Evolutionary conservation across 345 rosid genomes (phyloP), one percentile per base, ranked within the genome.

Genomic region (Hibiscus trionum): DNA sequence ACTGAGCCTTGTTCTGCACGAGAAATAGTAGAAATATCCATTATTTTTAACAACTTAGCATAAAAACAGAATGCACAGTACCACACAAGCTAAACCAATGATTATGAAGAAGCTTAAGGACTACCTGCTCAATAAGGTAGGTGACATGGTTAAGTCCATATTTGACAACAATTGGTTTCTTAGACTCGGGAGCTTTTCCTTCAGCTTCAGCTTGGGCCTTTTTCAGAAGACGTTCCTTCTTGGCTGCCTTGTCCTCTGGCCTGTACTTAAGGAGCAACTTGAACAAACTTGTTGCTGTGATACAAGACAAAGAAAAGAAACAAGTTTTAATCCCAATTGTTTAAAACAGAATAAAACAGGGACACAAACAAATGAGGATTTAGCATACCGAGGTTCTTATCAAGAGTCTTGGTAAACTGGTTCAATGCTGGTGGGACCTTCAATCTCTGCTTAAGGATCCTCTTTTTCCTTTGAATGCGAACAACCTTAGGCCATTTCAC

Each of bases 91-190:
- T 35, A 42, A 42, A 65, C 17, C 0, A 29, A 42, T 19, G 17
- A 15, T 19, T 19, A 2, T 11, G n/a, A 42, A 42, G 31, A 42
- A 42, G 11, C 16, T 39, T 8, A 7, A 63, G 31, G 1, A 31
- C 53, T 19, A 86, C 91, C 89, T 88, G 91, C 80, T 88, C 91
- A 37, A 85, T 89, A 47, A 89, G 90, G 79, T 89, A 89, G 10
- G 94, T 89, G 11, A 87, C 83, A 67, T 89, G 94, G 75, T 89
- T 89, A 33, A 89, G 87, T 19, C 91, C 93, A 53, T 89, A 89
- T 73, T 88, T 89, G 47, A 87, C 89, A 19, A 87, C 86, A 79
- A 89, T 84, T 5, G 90, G 94, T 81, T 89, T 85, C 83, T 84
- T 87, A 2, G 82, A 70, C 75, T 87, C 90, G 4, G 72, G 77